Conservation (phyloP, 176 grass and related monocot genomes). For the Bromus sterilis region DNA sequence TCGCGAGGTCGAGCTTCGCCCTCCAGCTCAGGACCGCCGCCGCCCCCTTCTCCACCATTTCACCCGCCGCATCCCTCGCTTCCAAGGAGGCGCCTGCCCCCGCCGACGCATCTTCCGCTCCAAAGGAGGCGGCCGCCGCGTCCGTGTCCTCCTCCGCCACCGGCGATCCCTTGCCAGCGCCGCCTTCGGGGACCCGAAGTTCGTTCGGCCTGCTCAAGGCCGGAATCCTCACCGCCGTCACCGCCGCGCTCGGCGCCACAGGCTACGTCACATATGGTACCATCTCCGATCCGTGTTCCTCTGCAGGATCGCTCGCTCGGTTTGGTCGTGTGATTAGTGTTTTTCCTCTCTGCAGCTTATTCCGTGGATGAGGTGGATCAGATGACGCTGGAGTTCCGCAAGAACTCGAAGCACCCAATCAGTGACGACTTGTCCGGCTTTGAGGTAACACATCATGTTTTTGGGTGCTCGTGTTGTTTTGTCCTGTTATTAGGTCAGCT, state of each 20-base stretch:
- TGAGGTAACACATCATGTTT: conserved; percentile 36
- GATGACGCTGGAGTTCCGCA: conserved; percentile 55
- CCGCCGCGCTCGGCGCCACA: conserved; percentile 41
- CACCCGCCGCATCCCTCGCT: conserved; percentile 16
- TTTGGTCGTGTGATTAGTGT: conserved; percentile 2
- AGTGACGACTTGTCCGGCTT: conserved; percentile 35
- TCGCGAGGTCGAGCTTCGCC: conserved; percentile 41
- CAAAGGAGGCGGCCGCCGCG: not conserved
- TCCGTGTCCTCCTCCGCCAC: conserved; percentile 18
- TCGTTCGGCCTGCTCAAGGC: conserved; percentile 41
- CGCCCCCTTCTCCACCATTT: conserved; percentile 20
- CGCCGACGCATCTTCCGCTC: conserved; percentile 19
- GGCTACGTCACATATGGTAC: conserved; percentile 75
- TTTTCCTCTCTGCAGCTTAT: conserved; percentile 42
- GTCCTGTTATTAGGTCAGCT: not conserved
- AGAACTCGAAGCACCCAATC: conserved; percentile 20
- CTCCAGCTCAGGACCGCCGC: conserved; percentile 16
- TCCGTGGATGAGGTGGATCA: conserved; percentile 68
- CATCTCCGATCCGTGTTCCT: not conserved
- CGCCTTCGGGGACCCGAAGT: conserved; percentile 21
- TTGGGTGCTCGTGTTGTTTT: not conserved
- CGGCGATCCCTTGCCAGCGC: not conserved
- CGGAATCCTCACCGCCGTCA: conserved; percentile 41
- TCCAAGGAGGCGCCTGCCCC: not conserved
- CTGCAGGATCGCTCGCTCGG: not conserved